Base-by-base conservation (phyloP, 768 basidiomycete genomes). In the Saitozyma sp. region DNA sequence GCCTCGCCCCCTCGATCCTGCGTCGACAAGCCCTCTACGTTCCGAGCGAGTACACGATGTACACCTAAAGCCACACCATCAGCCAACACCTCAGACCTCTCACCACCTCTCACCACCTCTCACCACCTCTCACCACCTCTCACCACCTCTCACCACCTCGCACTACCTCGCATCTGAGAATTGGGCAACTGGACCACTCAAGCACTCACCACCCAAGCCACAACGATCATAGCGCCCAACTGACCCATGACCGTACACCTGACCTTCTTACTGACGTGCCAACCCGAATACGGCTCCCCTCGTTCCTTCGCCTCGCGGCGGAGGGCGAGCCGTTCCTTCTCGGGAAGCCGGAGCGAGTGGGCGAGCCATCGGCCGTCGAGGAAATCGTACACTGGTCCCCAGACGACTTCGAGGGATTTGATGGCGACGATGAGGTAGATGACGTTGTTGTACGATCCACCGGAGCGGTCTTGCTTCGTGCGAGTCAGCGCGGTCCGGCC, bases 381-480 rank as follows among this genome's bases (percentile, higher is more conserved):
- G 51, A 56, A 65, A 50, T 75, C 70, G 56, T 70, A 75, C 38
- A 70, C 41, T 6, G 67, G 69, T 14, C 73, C 73, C 46, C 59
- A 64, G 59, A 58, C 48, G 11, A 75, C 63, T 64, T 75, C 60
- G 19, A 72, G 11, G 11, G 63, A 56, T 62, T 75, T 75, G 61
- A 74, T 58, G n/a, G 71, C 76, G 64, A 77, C 73, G 60, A 75
- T 45, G 37, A 77, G 64, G 70, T 77, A 77, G 20, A 77, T 65
- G 48, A 77, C 74, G 52, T 68, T 67, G 57, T 71, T 58, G 63
- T 77, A 77, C 8, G 64, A 65, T 19, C 60, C 63, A 17, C 58
- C 38, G n/a, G 73, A 67, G 29, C 66, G 63, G 45, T 75, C 73
- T 70, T 77, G 76, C 63, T 69, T 56, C 49, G 20, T 52, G 50